These are phyloP conservation scores for Millerago galiae DNA, from an alignment of 805 yeast genomes.

Conservation along the genomic window DNA sequence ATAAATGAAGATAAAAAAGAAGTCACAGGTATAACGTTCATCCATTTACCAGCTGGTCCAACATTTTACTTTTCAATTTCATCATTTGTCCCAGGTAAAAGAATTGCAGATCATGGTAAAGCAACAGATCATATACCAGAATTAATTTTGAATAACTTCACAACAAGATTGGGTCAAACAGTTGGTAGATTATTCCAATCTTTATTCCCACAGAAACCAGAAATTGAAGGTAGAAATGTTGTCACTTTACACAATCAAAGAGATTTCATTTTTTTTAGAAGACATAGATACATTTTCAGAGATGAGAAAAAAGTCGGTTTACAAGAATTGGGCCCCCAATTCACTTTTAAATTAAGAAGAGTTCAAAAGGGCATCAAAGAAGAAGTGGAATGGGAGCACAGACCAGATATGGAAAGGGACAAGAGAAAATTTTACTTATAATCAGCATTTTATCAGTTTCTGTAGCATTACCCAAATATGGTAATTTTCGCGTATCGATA, in stretches of 20 bases:
- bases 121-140: slow-evolving; percentile 92
- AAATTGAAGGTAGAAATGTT: slow-evolving; percentile 92
- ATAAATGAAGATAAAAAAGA: slow-evolving; percentile 91
- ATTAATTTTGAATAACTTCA: slow-evolving; percentile 83
- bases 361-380: slow-evolving; percentile 88
- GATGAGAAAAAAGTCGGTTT: slow-evolving; percentile 91
- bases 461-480: neutral
- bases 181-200: slow-evolving; percentile 91
- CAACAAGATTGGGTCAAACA: slow-evolving; percentile 87
- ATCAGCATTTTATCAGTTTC: neutral
- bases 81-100: slow-evolving; percentile 67
- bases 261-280: slow-evolving; percentile 90
- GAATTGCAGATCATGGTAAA: slow-evolving; percentile 81
- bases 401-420: slow-evolving; percentile 94
- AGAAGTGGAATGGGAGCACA: slow-evolving; percentile 94
- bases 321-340: slow-evolving; percentile 96
- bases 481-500: slow-evolving; percentile 6
- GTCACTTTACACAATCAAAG: slow-evolving; percentile 94
- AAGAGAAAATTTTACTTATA: slow-evolving; percentile 85
- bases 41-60: slow-evolving; percentile 94
- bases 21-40: slow-evolving; percentile 87
- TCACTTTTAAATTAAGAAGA: slow-evolving; percentile 82
- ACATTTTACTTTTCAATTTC: slow-evolving; percentile 85
- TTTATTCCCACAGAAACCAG: slow-evolving; percentile 88
- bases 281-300: slow-evolving; percentile 86